Conservation (phyloP, 2,329 filamentous ascomycete species). For the Pseudogymnoascus sp. region DNA sequence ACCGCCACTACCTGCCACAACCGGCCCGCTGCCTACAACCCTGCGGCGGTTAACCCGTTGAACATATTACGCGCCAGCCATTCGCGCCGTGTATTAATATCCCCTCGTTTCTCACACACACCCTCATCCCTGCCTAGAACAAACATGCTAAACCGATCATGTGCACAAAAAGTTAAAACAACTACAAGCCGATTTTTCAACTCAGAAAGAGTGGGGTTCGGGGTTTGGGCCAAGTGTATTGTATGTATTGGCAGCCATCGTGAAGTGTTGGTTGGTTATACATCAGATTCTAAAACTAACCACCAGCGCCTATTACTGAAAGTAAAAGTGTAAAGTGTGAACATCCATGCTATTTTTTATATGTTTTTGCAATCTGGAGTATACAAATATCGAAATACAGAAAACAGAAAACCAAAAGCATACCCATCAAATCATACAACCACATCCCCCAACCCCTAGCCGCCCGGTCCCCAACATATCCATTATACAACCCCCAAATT, state of each 20-base stretch:
- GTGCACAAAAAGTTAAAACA: slow-evolving; percentile 7
- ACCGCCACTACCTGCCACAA: background rate
- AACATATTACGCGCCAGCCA: background rate
- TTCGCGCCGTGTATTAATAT: background rate
- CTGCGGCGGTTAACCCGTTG: background rate
- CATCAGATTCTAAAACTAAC: background rate
- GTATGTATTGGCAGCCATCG: background rate
- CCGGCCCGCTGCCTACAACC: background rate
- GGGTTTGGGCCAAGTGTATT: background rate
- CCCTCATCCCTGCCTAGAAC: slow-evolving; percentile 3
- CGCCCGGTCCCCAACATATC: background rate
- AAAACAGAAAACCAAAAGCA: background rate
- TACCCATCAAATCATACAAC: background rate
- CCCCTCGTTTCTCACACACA: background rate
- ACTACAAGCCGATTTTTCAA: background rate
- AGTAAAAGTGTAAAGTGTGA: background rate
- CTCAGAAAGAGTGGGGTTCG: background rate
- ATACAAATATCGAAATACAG: background rate
- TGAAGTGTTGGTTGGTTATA: background rate
- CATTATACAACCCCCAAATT: background rate
- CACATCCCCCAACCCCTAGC: background rate
- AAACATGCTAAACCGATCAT: background rate
- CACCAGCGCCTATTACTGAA: background rate
- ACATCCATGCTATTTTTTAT: slow-evolving; percentile 4
- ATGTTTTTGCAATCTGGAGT: background rate